Evolutionary conservation across 495 filamentous ascomycete genomes (phyloP), one percentile per base, ranked within the genome.

Genomic region (Beverwykella pulmonaria): DNA sequence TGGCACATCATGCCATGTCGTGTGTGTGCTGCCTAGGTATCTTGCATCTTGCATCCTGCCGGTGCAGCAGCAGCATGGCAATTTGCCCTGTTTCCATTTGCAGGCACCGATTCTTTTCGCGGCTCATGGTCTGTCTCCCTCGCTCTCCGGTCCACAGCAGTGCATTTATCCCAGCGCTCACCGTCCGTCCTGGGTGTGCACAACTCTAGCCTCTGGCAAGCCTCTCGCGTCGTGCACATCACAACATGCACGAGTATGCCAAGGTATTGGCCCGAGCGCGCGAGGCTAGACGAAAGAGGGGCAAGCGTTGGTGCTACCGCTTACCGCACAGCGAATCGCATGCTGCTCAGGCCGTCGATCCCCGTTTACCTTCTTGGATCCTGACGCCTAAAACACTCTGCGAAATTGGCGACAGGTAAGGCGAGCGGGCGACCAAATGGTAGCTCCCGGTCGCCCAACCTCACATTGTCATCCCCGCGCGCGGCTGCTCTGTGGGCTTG

Each of bases 181-280:
- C 39, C 52, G 15, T 29, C 30, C 50, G 22, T 10, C 62, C 22
- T 8, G 14, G 15, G n/a, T 53, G 52, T 66, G 63, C 63, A 60
- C 63, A 66, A 66, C 63, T 60, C 48, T 30, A 54, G 63, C 63
- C 56, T 54, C 54, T 32, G 39, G 39, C 39, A n/a, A 2, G 8
- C 39, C 10, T 41, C 17, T 55, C 53, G 15, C 19, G 1, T n/a
- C 25, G 44, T 20, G 41, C 25, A 34, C 20, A 15, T 12, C 34
- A 25, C 27, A 12, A 36, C 27, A 26, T 39, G 36, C 57, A 32
- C 34, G 12, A 36, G 30, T 14, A 12, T 32, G 49, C 55, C 50
- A 61, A 55, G 65, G n/a, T 32, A 47, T 9, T 17, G 56, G 55
- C 57, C 56, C 39, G 22, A 44, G 56, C 63, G 60, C 44, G 53